Evolutionary conservation across 2,329 filamentous ascomycete species (phyloP), one percentile per base, ranked within the genome.

Genomic region (Nigrograna mackinnonii): DNA sequence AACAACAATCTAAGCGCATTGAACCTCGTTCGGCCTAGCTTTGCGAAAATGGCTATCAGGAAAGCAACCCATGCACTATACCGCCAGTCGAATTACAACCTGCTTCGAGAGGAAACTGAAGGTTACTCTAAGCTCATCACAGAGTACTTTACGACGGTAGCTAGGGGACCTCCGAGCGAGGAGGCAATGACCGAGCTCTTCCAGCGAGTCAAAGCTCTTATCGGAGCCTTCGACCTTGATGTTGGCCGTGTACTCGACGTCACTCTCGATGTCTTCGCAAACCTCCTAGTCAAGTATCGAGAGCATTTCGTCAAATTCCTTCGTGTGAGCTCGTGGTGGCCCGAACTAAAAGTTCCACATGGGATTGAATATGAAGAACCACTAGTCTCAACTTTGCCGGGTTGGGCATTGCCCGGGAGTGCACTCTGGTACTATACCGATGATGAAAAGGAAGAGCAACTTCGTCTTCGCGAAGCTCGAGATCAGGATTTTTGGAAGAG

Each of bases 91-190:
- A 97, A 96, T 68, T 97, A 96, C 75, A 99, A 99, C 60, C 75
- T 99, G 6, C 76, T 99, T 16, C 85, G 94, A 33, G 94, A 99
- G 72, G 94, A 99, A 69, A 90, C 90, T 0, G 94, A 99, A 70
- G 94, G 95, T 30, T 99, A 96, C 64, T 91, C 94, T 0, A 99
- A 99, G 68, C 82, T 99, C 35, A 84, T 96, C 46, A 96, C 92
- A 0, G 94, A 99, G 67, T 84, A 97, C 22, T 99, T 96, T 69
- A 92, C 90, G 6, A 95, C 88, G 1, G 89, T 87, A 58, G 85
- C 85, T 55, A 83, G 81, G 47, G 83, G 86, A 41, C 83, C 84
- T 17, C 86, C 86, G n/a, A 84, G 84, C 2, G 82, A 82, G 39
- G 86, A 90, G 48, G 80, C 87, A 24, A 89, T 92, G 2, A 84